Base-by-base conservation (phyloP, 2,329 filamentous ascomycete genomes). In the Byssoonygena ceratinophila region DNA sequence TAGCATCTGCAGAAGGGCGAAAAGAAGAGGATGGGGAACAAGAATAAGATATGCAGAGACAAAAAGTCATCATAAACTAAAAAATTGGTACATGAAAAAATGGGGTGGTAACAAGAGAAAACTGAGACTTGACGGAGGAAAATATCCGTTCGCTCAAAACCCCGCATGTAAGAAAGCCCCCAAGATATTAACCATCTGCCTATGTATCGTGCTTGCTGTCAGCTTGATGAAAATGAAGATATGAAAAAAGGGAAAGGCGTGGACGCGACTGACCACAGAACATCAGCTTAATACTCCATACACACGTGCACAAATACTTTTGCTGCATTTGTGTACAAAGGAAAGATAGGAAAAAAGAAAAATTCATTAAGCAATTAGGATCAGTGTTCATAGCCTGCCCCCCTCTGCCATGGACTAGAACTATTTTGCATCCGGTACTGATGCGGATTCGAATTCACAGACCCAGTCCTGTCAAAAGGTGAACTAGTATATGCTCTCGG, bases 381-480 rank as follows among this genome's bases (percentile, higher is more conserved):
- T 68, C 69, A 77, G 64, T 78, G 76, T 55, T 83, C 80, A 60
- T 83, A 83, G 41, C 80, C 80, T 29, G 80, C 80, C 40, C 80
- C 80, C 63, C 80, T 69, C 67, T 83, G 80, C 80, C 80, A 83
- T 50, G 80, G 79, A 67, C 78, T 82, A 34, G 75, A 65, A 62
- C 74, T 80, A 61, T 78, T 76, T 58, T 75, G 71, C 57, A 70
- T 60, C 56, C 75, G 66, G 60, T 69, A 74, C 45, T 65, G 57
- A 31, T 60, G 53, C 20, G 57, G 57, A 47, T 60, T 62, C 7
- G 62, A 59, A 25, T 62, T 58, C 31, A 60, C 61, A 25, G 66
- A 64, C 27, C 58, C 60, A 16, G 64, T 59, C 27, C 66, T 65
- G 16, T 55, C 40, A 34, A 66, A 60, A 1, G 67, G 66, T 9